phyloP scores from a whole-genome alignment of 352 stramenopile species.

The Pythium sp. region DNA sequence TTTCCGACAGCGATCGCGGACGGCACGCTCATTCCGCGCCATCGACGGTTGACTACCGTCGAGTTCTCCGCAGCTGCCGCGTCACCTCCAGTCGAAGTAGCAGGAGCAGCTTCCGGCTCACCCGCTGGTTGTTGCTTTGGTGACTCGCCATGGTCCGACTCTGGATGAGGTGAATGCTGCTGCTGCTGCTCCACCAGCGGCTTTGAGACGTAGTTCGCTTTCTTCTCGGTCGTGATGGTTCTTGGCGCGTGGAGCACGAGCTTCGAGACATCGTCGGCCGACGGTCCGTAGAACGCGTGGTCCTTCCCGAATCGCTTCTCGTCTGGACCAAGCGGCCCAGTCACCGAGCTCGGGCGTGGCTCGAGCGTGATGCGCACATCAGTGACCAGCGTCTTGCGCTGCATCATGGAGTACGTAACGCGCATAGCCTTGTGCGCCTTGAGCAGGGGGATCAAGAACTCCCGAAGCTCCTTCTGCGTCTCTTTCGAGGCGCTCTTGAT shows the following conservation, averaged over 20 bases:
- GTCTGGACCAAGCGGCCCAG: conserved; percentile 44
- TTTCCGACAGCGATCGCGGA: conserved; percentile 17
- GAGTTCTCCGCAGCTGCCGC: conserved; percentile 13
- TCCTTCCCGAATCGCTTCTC: conserved; percentile 67
- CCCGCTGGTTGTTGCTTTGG: conserved; percentile 13
- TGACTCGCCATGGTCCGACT: conserved; percentile 8
- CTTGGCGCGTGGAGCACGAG: conserved; percentile 67
- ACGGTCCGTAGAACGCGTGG: conserved; percentile 69
- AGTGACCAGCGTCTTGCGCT: conserved; percentile 72
- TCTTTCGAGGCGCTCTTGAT: conserved; percentile 51
- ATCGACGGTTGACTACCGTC: conserved; percentile 34
- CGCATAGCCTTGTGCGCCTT: conserved; percentile 69
- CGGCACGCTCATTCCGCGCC: conserved; percentile 46
- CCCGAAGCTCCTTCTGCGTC: conserved; percentile 49
- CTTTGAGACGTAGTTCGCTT: conserved; percentile 75
- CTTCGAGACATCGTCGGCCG: conserved; percentile 58
- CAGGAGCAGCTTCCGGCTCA: conserved; percentile 4
- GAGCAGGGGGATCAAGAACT: conserved; percentile 67
- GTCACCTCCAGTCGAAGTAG: conserved; percentile 8
- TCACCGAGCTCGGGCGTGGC: conserved; percentile 58
- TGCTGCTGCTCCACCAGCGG: conserved; percentile 23
- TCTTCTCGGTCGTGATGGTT: conserved; percentile 47
- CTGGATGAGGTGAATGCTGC: background rate
- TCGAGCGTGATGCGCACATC: conserved; percentile 82
- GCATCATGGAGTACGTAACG: conserved; percentile 64